Percentiles rank a stretch among this genome's conserved stretches.
Evolutionary conservation across 2,329 filamentous ascomycete genomes (phyloP).

Genomic region (Colletotrichum gloeosporioides): DNA sequence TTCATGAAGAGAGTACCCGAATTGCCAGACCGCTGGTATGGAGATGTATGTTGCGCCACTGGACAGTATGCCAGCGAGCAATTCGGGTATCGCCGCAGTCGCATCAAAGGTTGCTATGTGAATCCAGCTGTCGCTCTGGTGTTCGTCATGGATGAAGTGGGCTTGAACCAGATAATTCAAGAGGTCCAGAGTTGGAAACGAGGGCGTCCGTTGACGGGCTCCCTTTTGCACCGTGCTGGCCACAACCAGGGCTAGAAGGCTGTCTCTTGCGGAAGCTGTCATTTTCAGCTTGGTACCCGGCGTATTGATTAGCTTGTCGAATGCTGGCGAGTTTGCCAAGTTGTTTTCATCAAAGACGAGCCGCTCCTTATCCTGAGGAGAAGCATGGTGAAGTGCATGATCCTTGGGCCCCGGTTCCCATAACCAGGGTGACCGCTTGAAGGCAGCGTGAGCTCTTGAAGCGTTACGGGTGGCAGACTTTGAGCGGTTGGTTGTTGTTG

Average conservation of each 20-base stretch:
- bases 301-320: slow-evolving; percentile 8
- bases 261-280: slow-evolving; percentile 30
- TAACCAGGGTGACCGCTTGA: slow-evolving; percentile 38
- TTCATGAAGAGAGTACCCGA: slow-evolving; percentile 46
- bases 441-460: slow-evolving; percentile 33
- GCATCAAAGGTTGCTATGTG: slow-evolving; percentile 41
- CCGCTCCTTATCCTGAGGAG: slow-evolving; percentile 12
- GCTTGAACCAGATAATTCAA: slow-evolving; percentile 42
- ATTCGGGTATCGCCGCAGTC: slow-evolving; percentile 38
- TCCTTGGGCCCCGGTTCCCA: slow-evolving; percentile 36
- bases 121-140: slow-evolving; percentile 25
- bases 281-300: slow-evolving; percentile 23
- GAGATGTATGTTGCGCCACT: slow-evolving; percentile 41
- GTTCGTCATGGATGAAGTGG: slow-evolving; percentile 30
- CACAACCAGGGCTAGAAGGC: slow-evolving; percentile 33
- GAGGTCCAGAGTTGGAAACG: slow-evolving; percentile 43
- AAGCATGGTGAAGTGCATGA: slow-evolving; percentile 19
- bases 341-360: slow-evolving; percentile 4
- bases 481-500: slow-evolving; percentile 26
- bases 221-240: slow-evolving; percentile 31
- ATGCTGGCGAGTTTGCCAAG: slow-evolving; percentile 13
- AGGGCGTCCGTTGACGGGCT: slow-evolving; percentile 33
- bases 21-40: slow-evolving; percentile 39
- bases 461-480: slow-evolving; percentile 27
- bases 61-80: slow-evolving; percentile 40